Evolutionary conservation across 805 yeast genomes (phyloP).

Genomic region (Saccharomycopsis sp.): DNA sequence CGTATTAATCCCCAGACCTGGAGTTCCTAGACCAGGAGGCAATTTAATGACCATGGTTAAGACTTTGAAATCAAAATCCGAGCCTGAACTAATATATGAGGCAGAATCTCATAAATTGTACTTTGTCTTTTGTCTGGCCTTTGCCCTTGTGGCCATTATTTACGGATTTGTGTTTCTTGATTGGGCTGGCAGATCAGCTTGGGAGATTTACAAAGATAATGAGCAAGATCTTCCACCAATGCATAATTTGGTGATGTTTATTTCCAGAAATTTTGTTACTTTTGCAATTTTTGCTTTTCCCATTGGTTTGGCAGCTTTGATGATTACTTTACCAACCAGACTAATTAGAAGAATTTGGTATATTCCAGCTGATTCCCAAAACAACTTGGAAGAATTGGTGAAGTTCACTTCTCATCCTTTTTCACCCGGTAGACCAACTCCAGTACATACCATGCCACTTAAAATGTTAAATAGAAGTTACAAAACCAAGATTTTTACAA

Average conservation of each 20-base stretch:
- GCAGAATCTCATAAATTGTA: constrained; percentile 75
- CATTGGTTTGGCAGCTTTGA: constrained; percentile 28
- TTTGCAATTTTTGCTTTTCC: constrained; percentile 33
- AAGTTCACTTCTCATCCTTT: constrained; percentile 66
- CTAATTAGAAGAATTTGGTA: constrained; percentile 69
- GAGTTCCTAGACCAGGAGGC: constrained; percentile 63
- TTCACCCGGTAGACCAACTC: constrained; percentile 67
- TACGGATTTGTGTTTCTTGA: constrained; percentile 56
- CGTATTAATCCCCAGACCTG: constrained; percentile 62
- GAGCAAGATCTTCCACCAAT: constrained; percentile 32
- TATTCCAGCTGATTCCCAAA: constrained; percentile 34
- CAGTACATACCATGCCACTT: constrained; percentile 59
- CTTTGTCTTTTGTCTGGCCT: constrained; percentile 56
- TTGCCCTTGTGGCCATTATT: constrained; percentile 58
- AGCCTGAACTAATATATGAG: constrained; percentile 69
- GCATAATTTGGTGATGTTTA: constrained; percentile 28
- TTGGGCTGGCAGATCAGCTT: constrained; percentile 41
- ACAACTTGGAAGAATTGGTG: constrained; percentile 33
- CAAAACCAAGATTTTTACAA: constrained; percentile 67
- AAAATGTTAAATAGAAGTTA: constrained; percentile 43
- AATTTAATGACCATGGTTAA: constrained; percentile 50
- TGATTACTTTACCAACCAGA: constrained; percentile 53
- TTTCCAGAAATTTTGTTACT: constrained; percentile 28
- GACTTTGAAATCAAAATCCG: constrained; percentile 37
- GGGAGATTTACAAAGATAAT: constrained; percentile 42